phyloP scores from a whole-genome alignment of 192 early-diverging fungal species.

The Coemansia guatemalensis region DNA sequence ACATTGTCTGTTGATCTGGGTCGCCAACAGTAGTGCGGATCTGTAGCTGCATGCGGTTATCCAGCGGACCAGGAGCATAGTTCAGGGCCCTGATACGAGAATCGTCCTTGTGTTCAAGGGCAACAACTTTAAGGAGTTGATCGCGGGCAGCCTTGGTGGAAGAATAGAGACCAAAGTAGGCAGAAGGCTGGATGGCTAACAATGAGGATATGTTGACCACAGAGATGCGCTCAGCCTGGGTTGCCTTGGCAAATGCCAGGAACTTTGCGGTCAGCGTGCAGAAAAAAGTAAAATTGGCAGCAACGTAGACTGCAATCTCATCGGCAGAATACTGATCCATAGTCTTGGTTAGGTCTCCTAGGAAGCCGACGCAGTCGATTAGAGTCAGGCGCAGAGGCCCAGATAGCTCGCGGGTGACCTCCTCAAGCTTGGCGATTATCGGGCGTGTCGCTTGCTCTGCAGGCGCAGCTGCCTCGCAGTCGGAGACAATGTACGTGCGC shows the following conservation, averaged over 20 bases:
- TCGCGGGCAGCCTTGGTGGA: constrained; percentile 82
- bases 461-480: constrained; percentile 18
- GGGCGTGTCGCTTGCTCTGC: neutral
- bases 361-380: constrained; percentile 76
- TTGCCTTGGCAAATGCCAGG: constrained; percentile 14
- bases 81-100: constrained; percentile 63
- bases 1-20: constrained; percentile 61
- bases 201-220: constrained; percentile 83
- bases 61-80: constrained; percentile 89
- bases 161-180: constrained; percentile 82
- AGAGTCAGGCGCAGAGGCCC: constrained; percentile 50
- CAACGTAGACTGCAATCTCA: constrained; percentile 54
- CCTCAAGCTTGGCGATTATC: constrained; percentile 15
- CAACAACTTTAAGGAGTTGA: constrained; percentile 67
- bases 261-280: constrained; percentile 50
- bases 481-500: constrained; percentile 19
- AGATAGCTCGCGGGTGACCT: neutral
- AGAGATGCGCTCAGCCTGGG: constrained; percentile 18
- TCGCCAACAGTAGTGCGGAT: constrained; percentile 72
- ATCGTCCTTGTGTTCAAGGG: constrained; percentile 61
- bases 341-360: constrained; percentile 65
- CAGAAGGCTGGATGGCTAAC: constrained; percentile 68
- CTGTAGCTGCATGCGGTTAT: constrained; percentile 76
- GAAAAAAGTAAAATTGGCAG: constrained; percentile 63
- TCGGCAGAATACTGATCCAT: constrained; percentile 54